Evolutionary conservation across 2,329 filamentous ascomycete species (phyloP).

Genomic region (Monilinia polystroma): DNA sequence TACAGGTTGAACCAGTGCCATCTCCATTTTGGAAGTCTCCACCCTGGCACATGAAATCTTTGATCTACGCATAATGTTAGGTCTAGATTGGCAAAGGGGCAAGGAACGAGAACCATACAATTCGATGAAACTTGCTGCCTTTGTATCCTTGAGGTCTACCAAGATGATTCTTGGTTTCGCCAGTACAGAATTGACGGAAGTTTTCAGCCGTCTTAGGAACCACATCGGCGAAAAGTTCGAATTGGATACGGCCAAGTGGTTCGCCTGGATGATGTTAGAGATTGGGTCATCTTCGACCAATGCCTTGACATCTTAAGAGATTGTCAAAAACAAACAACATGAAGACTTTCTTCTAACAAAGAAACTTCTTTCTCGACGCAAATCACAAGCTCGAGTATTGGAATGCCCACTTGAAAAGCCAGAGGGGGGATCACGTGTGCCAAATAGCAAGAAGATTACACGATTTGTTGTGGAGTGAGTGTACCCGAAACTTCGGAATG

Average conservation of each 20-base stretch:
- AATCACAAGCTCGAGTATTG: not conserved
- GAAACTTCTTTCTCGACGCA: not conserved
- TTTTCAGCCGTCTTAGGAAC: constrained; percentile 91
- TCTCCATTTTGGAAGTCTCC: constrained; percentile 94
- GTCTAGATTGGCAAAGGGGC: not conserved
- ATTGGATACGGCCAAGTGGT: constrained; percentile 80
- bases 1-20: constrained; percentile 82
- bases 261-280: constrained; percentile 58
- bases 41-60: constrained; percentile 96
- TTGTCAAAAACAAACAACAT: not conserved
- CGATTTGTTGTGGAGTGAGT: not conserved
- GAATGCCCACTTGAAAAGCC: too few species aligned
- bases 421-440: constrained; percentile 7
- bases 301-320: not conserved
- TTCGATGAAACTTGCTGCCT: constrained; percentile 88
- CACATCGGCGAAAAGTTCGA: constrained; percentile 84
- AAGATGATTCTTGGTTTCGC: constrained; percentile 76
- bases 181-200: constrained; percentile 95
- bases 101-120: constrained; percentile 57
- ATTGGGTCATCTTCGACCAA: not conserved
- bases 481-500: constrained; percentile 4
- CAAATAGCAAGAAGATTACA: not conserved
- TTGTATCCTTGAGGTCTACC: constrained; percentile 91
- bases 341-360: not conserved
- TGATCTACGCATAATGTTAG: constrained; percentile 55